These are phyloP conservation scores for Chaetomiaceae sp. DNA, from an alignment of 2,329 filamentous ascomycete genomes.

Conservation along the genomic window DNA sequence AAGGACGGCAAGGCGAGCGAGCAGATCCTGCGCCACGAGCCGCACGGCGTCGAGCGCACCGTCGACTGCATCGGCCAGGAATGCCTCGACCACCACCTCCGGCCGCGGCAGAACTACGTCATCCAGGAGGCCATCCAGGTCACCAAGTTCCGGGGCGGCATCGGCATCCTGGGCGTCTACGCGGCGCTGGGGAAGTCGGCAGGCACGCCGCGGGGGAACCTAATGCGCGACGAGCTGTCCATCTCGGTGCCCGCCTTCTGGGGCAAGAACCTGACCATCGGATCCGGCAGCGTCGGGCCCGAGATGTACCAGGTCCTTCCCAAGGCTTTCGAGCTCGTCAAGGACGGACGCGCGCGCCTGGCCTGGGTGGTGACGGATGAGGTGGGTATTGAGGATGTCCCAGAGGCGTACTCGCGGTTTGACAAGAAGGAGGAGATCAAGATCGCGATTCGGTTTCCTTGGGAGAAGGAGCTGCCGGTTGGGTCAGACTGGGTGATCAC, in stretches of 20 bases:
- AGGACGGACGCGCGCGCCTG: constrained; percentile 1
- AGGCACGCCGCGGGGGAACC: not conserved
- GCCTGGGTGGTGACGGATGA: not conserved
- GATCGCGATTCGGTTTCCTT: too few relatives aligned
- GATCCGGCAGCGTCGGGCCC: too few relatives aligned
- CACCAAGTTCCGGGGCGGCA: not conserved
- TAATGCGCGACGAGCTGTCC: not conserved
- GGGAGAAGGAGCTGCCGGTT: too few relatives aligned
- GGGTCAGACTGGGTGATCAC: too few relatives aligned
- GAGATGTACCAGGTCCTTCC: too few relatives aligned
- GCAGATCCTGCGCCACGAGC: constrained; percentile 2
- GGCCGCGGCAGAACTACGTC: not conserved
- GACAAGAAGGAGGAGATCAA: constrained; percentile 11
- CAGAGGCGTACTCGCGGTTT: constrained; percentile 8
- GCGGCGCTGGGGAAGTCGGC: not conserved
- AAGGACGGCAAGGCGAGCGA: not conserved
- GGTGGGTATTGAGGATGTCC: constrained; percentile 9
- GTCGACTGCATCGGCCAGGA: constrained; percentile 3
- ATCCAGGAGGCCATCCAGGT: constrained; percentile 1
- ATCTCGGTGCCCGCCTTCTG: not conserved
- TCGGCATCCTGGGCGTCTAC: not conserved
- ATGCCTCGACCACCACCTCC: not conserved
- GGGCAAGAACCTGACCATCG: too few relatives aligned
- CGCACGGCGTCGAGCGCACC: not conserved
- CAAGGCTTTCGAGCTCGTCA: too few relatives aligned